phyloP scores from a whole-genome alignment of 2,329 filamentous ascomycete genomes.

The Aspergillus bombycis region DNA sequence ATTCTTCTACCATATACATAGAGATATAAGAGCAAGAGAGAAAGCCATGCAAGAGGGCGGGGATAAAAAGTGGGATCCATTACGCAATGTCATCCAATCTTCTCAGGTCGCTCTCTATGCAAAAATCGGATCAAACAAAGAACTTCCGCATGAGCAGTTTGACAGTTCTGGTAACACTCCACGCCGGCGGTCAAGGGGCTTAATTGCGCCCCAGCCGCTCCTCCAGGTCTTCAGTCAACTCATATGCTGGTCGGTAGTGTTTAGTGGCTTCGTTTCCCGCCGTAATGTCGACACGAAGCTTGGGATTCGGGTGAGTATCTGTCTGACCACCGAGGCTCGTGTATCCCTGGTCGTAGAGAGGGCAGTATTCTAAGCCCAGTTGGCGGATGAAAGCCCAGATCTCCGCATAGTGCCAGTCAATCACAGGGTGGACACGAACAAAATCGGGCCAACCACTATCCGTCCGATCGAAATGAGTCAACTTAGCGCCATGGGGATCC shows the following conservation, averaged over 20 bases:
- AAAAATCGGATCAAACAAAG: not conserved
- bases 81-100: not conserved
- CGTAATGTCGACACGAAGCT: constrained; percentile 51
- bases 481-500: constrained; percentile 80
- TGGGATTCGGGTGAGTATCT: constrained; percentile 89
- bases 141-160: not conserved
- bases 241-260: constrained; percentile 72
- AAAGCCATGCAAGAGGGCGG: not conserved
- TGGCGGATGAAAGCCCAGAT: constrained; percentile 83
- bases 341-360: constrained; percentile 84
- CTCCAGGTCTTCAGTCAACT: constrained; percentile 72
- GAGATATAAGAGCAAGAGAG: not conserved
- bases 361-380: constrained; percentile 80
- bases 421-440: constrained; percentile 91
- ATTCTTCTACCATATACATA: constrained; percentile 2
- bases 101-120: not conserved
- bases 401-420: constrained; percentile 96
- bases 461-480: constrained; percentile 84
- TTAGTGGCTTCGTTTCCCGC: constrained; percentile 30
- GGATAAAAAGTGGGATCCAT: not conserved
- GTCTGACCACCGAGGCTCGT: constrained; percentile 88
- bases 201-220: constrained; percentile 75
- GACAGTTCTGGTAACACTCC: not conserved
- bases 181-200: constrained; percentile 5
- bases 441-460: constrained; percentile 89